Evolutionary conservation across 805 yeast genomes (phyloP), one percentile per base, ranked within the genome.

Genomic region (Helenozyma rhizophorensis): DNA sequence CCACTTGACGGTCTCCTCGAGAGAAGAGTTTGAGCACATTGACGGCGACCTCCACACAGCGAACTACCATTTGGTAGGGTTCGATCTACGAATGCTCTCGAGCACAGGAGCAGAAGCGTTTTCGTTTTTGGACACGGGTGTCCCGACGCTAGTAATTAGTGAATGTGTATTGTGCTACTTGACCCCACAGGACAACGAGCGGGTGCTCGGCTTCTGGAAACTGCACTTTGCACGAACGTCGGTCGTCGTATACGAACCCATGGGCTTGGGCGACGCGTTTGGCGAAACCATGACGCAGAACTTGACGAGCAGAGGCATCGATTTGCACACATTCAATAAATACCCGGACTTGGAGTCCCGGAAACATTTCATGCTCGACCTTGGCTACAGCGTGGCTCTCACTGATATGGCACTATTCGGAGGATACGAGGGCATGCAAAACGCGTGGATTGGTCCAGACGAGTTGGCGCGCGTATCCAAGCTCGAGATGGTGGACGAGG

Each of bases 121-220:
- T 12, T 19, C 33, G 6, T 43, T 49, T 13, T 38, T 71, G 21
- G 62, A 68, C 39, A 32, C 46, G 8, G 24, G 48, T 1, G 23
- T 56, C 3, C 84, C 85, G 7, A 83, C 93, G 0, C 47, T 84
- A 11, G 55, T 84, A 2, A 51, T 83, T 13, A 76, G 85, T 40
- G 94, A 83, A 52, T 84, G 93, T 57, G 85, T 85, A 22, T 59
- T 84, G 22, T 84, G 94, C 50, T 83, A 83, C 51, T 47, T 83
- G 40, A 62, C 70, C 4, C 76, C 80, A 1, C 60, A 59, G 9
- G 72, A 70, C 14, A 70, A 81, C 15, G 47, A 42, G 21, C 49
- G 56, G 21, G 68, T 80, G 3, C 40, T 83, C 4, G 32, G 50
- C 2, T 70, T 66, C 47, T 70, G 80, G 58, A 47, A 45, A 4